Base-by-base conservation (phyloP, 2,329 filamentous ascomycete species). In the Westerdykella aurantiaca region DNA sequence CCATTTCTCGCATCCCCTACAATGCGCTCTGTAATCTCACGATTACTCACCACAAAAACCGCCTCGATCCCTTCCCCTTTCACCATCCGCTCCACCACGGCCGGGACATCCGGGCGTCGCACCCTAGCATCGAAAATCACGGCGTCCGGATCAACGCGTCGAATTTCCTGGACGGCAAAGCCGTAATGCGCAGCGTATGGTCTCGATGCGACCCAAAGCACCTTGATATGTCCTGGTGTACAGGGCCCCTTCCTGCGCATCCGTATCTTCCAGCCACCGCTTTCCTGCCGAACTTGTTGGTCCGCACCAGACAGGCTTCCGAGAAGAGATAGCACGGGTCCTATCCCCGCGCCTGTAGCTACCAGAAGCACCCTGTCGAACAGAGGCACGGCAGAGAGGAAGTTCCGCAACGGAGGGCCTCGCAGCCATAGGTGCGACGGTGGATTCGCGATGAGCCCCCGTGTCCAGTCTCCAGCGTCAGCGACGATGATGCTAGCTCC, bases 311-410 rank as follows among this genome's bases (percentile, higher is more conserved):
- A 5, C 11, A 35, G 17, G 7, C 9, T 35, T 13, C 7, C 17
- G 17, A 58, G 47, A 1, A 59, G 46, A 1, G 50, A 53, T 13
- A 59, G 47, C 7, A 58, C 39, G 4, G 56, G 56, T 0, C 50
- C 56, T 38, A 59, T 57, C 4, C 56, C 56, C 5, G 55, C 56
- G 23, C 56, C 56, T 0, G 56, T 59, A 1, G 47, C 56, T 11
- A 58, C 47, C 34, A 59, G 48, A 1, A 59, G 42, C 21, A 59
- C 39, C 5, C 46, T 50, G 12, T 44, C 44, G 44, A 59, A 59
- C 2, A 58, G 22, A 2, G 51, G 50, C 4, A 48, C 39, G 34
- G 48, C 39, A 4, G 45, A 16, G 34, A 59, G 53, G 49, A 59
- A 59, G 37, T 59, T 59, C n/a, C 34, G 18, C 1, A 45, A 31